Evolutionary conservation across 2,329 filamentous ascomycete species (phyloP).

Genomic region (Aspergillus eucalypticola): DNA sequence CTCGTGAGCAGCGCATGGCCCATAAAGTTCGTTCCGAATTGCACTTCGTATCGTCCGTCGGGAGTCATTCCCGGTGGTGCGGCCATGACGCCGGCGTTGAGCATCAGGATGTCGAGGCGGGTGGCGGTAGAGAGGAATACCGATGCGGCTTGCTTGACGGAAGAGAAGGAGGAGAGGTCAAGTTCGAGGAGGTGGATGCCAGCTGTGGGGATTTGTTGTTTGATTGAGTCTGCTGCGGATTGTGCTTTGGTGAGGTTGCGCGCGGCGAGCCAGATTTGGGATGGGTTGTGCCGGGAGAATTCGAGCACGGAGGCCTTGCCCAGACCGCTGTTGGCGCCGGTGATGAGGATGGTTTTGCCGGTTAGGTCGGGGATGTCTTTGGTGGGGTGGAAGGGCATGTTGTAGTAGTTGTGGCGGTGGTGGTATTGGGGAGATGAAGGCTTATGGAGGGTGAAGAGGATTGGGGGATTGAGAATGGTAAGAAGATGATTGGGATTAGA

Average conservation of each 20-base stretch:
- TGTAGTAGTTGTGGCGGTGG: no score
- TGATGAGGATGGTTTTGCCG: constrained; percentile 25
- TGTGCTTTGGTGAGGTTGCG: constrained; percentile 45
- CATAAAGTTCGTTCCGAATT: constrained; percentile 55
- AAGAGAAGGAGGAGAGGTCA: constrained; percentile 48
- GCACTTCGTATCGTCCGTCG: constrained; percentile 51
- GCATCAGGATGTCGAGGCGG: constrained; percentile 46
- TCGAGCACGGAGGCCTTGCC: constrained; percentile 49
- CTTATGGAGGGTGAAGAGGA: background rate
- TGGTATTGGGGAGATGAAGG: no score
- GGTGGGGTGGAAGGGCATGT: constrained; percentile 30
- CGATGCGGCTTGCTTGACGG: constrained; percentile 43
- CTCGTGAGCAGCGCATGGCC: constrained; percentile 53
- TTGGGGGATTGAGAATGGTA: background rate
- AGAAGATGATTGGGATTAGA: no score
- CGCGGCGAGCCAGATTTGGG: constrained; percentile 50
- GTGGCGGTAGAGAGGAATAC: constrained; percentile 27
- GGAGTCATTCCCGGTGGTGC: constrained; percentile 38
- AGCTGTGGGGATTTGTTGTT: background rate
- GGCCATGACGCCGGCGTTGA: constrained; percentile 50
- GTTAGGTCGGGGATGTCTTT: constrained; percentile 42
- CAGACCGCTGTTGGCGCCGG: constrained; percentile 48
- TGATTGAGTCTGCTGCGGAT: background rate
- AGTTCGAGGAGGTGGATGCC: background rate
- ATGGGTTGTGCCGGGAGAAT: constrained; percentile 47